Evolutionary conservation across 306 rosid species (phyloP).

Genomic region (Lathyrus sativus): DNA sequence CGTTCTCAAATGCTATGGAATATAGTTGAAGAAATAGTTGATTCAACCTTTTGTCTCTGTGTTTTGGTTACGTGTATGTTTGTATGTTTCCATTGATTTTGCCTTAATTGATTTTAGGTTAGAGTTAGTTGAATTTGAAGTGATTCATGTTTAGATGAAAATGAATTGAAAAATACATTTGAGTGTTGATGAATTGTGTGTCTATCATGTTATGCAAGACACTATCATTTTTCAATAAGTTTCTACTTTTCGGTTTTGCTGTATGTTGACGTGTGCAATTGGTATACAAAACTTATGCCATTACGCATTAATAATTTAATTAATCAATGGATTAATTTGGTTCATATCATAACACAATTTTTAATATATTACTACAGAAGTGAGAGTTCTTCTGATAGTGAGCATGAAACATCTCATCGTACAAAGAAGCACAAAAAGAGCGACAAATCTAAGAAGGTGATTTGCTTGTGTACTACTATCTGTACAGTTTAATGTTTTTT

Average conservation of each 20-base stretch:
- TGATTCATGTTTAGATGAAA: no score
- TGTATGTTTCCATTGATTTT: no score
- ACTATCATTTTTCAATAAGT: constrained; percentile 9
- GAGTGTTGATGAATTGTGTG: no score
- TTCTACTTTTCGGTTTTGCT: neutral
- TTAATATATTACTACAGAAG: constrained; percentile 42
- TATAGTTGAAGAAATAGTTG: neutral
- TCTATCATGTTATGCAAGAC: no score
- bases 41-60: neutral
- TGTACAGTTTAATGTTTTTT: constrained; percentile 14
- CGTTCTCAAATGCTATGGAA: neutral
- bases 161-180: no score
- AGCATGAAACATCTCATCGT: constrained; percentile 64
- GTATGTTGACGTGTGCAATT: neutral
- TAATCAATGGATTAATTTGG: neutral
- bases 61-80: neutral
- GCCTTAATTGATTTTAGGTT: no score
- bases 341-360: constrained; percentile 14
- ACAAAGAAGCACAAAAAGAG: constrained; percentile 84
- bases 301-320: neutral
- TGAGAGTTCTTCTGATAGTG: constrained; percentile 74
- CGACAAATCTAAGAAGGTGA: constrained; percentile 73
- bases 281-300: neutral
- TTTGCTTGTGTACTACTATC: constrained; percentile 18
- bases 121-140: no score